Percentiles rank a stretch among this genome's conserved stretches.
Conservation (phyloP, 306 rosid genomes). For the apple (Malus domestica) region ASM211411v1 NC_041790.1:20913501-20914000, state of each 20-base stretch:
- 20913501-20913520: slow-evolving; percentile 88
- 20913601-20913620: slow-evolving; percentile 91
- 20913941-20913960: not conserved
- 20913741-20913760: not conserved
- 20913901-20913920: not conserved
- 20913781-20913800: not conserved
- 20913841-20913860: not conserved
- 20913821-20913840: not conserved
- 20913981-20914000: not conserved
- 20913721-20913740: slow-evolving; percentile 72
- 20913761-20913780: not conserved
- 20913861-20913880: not conserved
- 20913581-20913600: slow-evolving; percentile 65
- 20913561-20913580: slow-evolving; percentile 62
- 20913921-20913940: not conserved
- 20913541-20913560: slow-evolving; percentile 97
- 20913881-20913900: not conserved
- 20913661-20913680: slow-evolving; percentile 89
- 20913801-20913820: not conserved
- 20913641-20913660: slow-evolving; percentile 80
- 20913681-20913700: slow-evolving; percentile 88
- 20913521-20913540: slow-evolving; percentile 98
- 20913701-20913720: slow-evolving; percentile 84
- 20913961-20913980: not conserved
- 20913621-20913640: slow-evolving; percentile 56